phyloP scores from a whole-genome alignment of 805 yeast genomes.

The Monosporozyma unispora region DNA sequence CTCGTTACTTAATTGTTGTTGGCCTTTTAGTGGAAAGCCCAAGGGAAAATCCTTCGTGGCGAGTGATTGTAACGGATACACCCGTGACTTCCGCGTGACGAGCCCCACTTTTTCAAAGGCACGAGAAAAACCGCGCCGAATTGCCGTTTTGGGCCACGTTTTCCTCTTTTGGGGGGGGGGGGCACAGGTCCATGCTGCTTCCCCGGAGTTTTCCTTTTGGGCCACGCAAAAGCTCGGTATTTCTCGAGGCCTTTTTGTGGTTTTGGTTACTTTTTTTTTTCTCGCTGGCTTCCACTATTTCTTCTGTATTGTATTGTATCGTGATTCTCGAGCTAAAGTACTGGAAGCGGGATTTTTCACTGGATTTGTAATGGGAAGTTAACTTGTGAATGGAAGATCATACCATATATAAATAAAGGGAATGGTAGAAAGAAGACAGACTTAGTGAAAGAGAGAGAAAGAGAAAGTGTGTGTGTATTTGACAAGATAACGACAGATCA shows the following conservation, averaged over 20 bases:
- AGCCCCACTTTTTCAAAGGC: background rate
- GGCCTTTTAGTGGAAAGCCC: background rate
- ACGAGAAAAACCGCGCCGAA: background rate
- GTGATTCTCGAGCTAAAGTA: too few relatives aligned
- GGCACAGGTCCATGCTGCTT: background rate
- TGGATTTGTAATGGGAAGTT: background rate
- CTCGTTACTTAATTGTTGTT: background rate
- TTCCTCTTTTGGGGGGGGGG: background rate
- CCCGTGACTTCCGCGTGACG: background rate
- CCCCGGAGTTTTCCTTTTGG: slow-evolving; percentile 1
- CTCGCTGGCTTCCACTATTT: too few relatives aligned
- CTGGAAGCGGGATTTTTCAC: too few relatives aligned
- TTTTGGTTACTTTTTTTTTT: background rate
- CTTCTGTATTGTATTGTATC: too few relatives aligned
- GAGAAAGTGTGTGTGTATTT: too few relatives aligned
- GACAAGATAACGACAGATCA: too few relatives aligned
- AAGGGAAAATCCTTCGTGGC: background rate
- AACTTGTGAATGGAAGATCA: background rate
- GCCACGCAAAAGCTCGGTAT: background rate
- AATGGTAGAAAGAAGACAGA: too few relatives aligned
- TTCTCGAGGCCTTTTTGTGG: background rate
- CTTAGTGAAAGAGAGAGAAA: background rate
- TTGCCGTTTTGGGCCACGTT: background rate
- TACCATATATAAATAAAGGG: too few relatives aligned
- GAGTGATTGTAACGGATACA: background rate